Evolutionary conservation across 169 alveolate species (phyloP).

Genomic region (Cryptosporidium bovis): DNA sequence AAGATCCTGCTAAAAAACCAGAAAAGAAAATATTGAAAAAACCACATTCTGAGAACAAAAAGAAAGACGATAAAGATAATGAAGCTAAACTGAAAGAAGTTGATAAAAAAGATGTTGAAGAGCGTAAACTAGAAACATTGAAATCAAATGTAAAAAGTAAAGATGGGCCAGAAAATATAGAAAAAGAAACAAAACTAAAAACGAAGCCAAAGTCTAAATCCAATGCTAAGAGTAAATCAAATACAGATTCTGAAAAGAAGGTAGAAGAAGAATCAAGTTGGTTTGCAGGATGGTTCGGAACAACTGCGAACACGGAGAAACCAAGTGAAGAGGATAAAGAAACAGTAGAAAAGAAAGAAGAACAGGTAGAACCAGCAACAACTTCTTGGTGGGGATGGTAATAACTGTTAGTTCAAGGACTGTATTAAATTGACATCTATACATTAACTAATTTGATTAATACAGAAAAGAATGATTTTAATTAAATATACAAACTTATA

Average conservation of each 20-base stretch:
- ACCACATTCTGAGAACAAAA: background rate
- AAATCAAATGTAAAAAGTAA: background rate
- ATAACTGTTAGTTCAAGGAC: background rate
- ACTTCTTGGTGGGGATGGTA: slow-evolving; percentile 76
- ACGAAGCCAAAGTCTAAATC: background rate
- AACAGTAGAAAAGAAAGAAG: background rate
- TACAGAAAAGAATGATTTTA: too few relatives aligned
- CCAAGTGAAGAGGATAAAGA: background rate
- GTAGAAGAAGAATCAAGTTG: slow-evolving; percentile 24
- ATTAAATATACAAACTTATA: too few relatives aligned
- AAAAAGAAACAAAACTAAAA: slow-evolving; percentile 23
- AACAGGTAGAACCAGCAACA: slow-evolving; percentile 28
- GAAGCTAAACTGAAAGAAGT: background rate
- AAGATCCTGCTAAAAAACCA: slow-evolving; percentile 61
- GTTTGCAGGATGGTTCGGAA: slow-evolving; percentile 41
- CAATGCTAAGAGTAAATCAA: background rate
- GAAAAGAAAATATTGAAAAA: slow-evolving; percentile 1
- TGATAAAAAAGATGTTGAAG: background rate
- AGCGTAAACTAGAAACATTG: background rate
- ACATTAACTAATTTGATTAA: too few relatives aligned
- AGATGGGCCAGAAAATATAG: background rate
- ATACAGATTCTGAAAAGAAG: background rate
- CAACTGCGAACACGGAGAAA: slow-evolving; percentile 1
- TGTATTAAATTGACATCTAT: background rate
- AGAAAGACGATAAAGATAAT: background rate